phyloP scores from a whole-genome alignment of 164 flowering plant species.

The Malania oleifera region DNA sequence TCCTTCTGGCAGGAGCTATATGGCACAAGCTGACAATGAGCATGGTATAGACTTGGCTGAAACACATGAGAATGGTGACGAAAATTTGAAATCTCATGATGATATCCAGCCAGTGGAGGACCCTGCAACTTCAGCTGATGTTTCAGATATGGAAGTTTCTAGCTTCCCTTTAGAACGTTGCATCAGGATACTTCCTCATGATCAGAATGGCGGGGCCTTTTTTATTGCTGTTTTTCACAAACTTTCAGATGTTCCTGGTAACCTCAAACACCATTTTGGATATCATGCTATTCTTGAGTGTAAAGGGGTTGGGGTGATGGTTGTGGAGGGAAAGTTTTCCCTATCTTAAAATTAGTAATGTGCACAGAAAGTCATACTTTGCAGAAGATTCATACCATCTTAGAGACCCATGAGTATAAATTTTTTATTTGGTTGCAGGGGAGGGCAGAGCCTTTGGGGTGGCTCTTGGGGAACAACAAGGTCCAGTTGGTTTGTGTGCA shows the following conservation, averaged over 20 bases:
- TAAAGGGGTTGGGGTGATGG: not conserved
- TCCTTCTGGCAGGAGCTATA: conserved; percentile 64
- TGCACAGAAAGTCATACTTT: no score
- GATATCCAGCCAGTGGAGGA: conserved; percentile 20
- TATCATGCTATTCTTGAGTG: not conserved
- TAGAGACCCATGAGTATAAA: no score
- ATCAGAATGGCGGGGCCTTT: conserved; percentile 94
- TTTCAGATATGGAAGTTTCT: conserved; percentile 52
- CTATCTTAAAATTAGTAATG: not conserved
- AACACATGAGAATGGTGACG: conserved; percentile 21
- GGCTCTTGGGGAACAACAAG: no score
- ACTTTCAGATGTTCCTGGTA: conserved; percentile 68
- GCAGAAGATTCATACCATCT: no score
- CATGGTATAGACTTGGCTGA: conserved; percentile 15
- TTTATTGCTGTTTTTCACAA: conserved; percentile 88
- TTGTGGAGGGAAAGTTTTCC: not conserved
- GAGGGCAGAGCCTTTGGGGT: no score
- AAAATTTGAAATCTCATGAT: conserved; percentile 18
- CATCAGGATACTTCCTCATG: conserved; percentile 94
- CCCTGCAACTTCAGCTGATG: conserved; percentile 18
- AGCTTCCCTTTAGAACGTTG: conserved; percentile 74
- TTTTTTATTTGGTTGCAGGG: no score
- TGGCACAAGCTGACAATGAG: conserved; percentile 20
- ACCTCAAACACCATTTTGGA: not conserved
- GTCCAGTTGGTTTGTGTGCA: no score